A percentile compares a stretch with the other conserved stretches of the same genome.
phyloP scores from a whole-genome alignment of 2,329 filamentous ascomycete genomes.

The Lomentospora prolificans region DNA sequence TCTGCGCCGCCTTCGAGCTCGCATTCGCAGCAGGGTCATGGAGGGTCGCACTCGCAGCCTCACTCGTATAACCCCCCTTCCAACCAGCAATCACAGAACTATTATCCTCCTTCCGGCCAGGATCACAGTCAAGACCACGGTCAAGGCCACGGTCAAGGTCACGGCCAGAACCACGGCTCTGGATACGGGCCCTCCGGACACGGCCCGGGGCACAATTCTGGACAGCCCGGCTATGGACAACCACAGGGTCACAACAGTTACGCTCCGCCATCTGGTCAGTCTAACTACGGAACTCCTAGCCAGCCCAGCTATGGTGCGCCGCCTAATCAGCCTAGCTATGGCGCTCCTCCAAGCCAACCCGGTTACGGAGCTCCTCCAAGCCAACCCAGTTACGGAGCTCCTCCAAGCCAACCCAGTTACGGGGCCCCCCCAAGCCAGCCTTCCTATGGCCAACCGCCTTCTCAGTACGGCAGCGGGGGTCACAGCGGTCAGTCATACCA shows the following conservation, averaged over 20 bases:
- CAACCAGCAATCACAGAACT: slow-evolving; percentile 1
- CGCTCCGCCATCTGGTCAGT: slow-evolving; percentile 18
- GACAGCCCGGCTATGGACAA: slow-evolving; percentile 12
- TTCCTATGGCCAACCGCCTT: background rate
- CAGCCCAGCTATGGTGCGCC: slow-evolving; percentile 17
- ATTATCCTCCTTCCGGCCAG: slow-evolving; percentile 3
- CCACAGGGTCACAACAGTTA: slow-evolving; percentile 15
- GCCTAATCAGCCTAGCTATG: slow-evolving; percentile 13
- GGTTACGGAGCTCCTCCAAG: slow-evolving; percentile 15
- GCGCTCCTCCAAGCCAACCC: slow-evolving; percentile 17
- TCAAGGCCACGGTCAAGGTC: background rate
- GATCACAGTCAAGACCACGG: slow-evolving; percentile 4
- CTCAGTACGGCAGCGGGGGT: slow-evolving; percentile 9
- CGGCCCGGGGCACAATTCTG: background rate
- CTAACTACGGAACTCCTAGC: slow-evolving; percentile 15
- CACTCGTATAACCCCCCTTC: slow-evolving; percentile 25
- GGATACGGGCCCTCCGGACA: slow-evolving; percentile 9
- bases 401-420: slow-evolving; percentile 18
- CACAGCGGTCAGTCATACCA: slow-evolving; percentile 3
- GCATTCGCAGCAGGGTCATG: slow-evolving; percentile 3
- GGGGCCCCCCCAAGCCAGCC: slow-evolving; percentile 14
- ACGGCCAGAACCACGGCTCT: background rate
- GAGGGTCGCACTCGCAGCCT: slow-evolving; percentile 8
- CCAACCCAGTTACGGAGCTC: slow-evolving; percentile 16
- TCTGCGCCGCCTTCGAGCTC: slow-evolving; percentile 9